phyloP scores from a whole-genome alignment of 139 green algal species.

The Chlorella sp. region DNA sequence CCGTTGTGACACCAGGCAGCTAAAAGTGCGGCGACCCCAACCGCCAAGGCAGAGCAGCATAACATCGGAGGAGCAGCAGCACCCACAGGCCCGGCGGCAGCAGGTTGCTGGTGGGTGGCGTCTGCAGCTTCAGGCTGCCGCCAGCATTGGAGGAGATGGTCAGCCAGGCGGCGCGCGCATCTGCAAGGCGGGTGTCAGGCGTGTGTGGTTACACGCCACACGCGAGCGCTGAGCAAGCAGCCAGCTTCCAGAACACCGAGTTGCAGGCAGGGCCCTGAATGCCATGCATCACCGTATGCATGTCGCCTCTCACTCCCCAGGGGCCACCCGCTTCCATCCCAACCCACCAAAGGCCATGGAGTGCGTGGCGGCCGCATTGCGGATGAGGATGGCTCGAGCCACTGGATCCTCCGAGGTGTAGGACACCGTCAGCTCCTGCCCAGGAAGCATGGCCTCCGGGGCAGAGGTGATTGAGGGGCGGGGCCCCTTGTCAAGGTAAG shows the following conservation, averaged over 20 bases:
- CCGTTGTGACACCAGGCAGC: neutral
- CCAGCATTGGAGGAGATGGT: neutral
- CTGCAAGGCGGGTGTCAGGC: neutral
- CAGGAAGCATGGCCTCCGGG: neutral
- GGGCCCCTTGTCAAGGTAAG: constrained; percentile 5
- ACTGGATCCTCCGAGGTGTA: constrained; percentile 3
- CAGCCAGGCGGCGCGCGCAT: constrained; percentile 13
- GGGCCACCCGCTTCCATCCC: too few species aligned
- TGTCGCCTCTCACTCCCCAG: too few species aligned
- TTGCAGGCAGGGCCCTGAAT: neutral
- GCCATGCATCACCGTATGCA: neutral
- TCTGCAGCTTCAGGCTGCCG: neutral
- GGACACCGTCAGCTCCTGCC: neutral
- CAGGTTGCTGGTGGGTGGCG: neutral
- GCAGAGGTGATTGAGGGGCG: neutral
- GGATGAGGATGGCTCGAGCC: neutral
- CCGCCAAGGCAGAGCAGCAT: too few species aligned
- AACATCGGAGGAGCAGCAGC: too few species aligned
- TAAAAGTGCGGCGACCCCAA: neutral
- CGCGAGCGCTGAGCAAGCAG: neutral
- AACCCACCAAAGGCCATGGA: constrained; percentile 13
- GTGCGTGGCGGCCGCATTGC: constrained; percentile 5
- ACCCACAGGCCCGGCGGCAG: constrained; percentile 22
- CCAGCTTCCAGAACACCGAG: neutral
- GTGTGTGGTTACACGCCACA: neutral